These are phyloP conservation scores for Nasturtium officinale DNA, from an alignment of 345 rosid genomes.

Conservation along the genomic window DNA sequence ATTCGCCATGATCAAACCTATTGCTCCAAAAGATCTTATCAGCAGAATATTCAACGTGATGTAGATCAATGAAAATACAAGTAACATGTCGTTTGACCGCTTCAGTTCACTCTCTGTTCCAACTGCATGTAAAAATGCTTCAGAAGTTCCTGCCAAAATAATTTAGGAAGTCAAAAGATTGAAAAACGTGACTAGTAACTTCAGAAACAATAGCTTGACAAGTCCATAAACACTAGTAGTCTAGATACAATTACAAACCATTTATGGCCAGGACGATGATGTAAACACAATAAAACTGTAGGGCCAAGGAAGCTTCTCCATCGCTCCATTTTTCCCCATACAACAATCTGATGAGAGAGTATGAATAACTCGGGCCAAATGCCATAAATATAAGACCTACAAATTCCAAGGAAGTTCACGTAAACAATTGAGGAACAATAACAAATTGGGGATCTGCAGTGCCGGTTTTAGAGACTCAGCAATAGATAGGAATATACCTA, in stretches of 20 bases:
- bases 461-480: not conserved
- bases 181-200: not conserved
- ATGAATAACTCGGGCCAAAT: conserved; percentile 96
- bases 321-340: conserved; percentile 96
- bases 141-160: conserved; percentile 78
- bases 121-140: conserved; percentile 91
- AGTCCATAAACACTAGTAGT: not conserved
- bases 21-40: conserved; percentile 75
- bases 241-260: conserved; percentile 51
- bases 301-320: conserved; percentile 86
- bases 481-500: conserved; percentile 51
- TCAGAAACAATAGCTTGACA: not conserved
- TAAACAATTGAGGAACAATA: not conserved
- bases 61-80: conserved; percentile 70
- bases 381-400: conserved; percentile 81
- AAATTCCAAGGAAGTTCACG: conserved; percentile 19
- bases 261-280: conserved; percentile 80
- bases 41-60: conserved; percentile 62
- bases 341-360: conserved; percentile 83
- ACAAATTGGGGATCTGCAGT: not conserved
- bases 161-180: not conserved
- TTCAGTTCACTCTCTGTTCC: conserved; percentile 78
- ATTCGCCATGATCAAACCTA: conserved; percentile 90
- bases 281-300: conserved; percentile 80
- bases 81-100: conserved; percentile 76